Base-by-base conservation (phyloP, 805 yeast species). In the Ogataea populi-albae region DNA sequence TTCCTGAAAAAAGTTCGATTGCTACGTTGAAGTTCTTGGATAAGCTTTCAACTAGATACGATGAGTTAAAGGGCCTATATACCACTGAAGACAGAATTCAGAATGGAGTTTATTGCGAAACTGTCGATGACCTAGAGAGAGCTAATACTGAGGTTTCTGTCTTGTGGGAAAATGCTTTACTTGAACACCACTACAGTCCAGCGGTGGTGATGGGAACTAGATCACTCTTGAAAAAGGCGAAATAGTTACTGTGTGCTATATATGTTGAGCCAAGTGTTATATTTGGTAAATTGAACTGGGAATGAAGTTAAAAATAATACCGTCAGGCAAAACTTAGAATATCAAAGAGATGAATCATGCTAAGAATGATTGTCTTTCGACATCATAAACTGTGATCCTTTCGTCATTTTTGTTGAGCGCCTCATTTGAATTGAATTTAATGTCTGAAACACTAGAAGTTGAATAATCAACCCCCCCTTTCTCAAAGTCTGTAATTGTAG, bases 141-240 rank as follows among this genome's bases (percentile, higher is more conserved):
- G 68, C 85, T 47, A 89, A 93, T 53, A 75, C 95, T 2, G 91
- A 82, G 27, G 93, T 91, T 12, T 94, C 97, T 2, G 82, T 88
- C 0, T 62, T 91, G 23, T 93, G 96, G 95, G 98, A 93, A 54
- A 77, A 79, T 34, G 80, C 80, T 5, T 61, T 91, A 26, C 65
- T 93, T 38, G 82, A 81, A 38, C 76, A 79, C 43, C 98, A 93
- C 60, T 93, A 86, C 55, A 76, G 87, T 42, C 95, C 95, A 3
- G 62, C 74, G 38, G 86, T 89, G n/a, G 71, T 79, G 16, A 81
- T 80, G 49, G 89, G 87, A 11, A 75, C 70, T 3, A 69, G 61
- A 41, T 46, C 70, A 4, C 39, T 75, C 32, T 41, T 66, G 20
- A 64, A 65, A 28, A 64, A 61, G 42, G 48, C 55, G n/a, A 55